Evolutionary conservation across 768 basidiomycete genomes (phyloP).

Genomic region (Galerina marginata): DNA sequence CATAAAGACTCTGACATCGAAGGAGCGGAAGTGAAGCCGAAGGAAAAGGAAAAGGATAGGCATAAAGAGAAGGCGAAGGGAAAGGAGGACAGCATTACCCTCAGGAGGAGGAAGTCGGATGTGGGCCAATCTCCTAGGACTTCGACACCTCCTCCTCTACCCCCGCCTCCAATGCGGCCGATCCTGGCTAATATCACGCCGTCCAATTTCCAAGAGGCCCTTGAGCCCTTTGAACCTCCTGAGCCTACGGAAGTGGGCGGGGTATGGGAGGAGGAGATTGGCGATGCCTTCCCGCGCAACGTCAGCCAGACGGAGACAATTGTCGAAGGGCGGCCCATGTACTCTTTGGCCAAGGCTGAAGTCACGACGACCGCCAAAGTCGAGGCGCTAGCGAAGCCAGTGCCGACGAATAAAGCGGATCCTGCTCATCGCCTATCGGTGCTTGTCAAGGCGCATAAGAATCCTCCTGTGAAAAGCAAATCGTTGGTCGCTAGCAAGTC

Average conservation of each 20-base stretch:
- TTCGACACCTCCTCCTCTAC: conserved; percentile 18
- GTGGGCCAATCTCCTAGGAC: conserved; percentile 9
- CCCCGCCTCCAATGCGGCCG: conserved; percentile 18
- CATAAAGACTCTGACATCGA: conserved; percentile 3
- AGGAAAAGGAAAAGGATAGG: neutral
- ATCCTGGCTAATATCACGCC: conserved; percentile 20
- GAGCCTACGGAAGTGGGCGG: conserved; percentile 17
- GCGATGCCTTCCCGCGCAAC: conserved; percentile 29
- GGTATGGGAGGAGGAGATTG: conserved; percentile 34
- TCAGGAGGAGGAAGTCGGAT: conserved; percentile 15
- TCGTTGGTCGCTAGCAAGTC: conserved; percentile 3
- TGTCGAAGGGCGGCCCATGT: conserved; percentile 17
- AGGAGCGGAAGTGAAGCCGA: neutral
- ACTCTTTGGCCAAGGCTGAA: neutral
- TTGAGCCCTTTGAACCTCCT: neutral
- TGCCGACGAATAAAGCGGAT: neutral
- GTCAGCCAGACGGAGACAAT: conserved; percentile 30
- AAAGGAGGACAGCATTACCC: conserved; percentile 13
- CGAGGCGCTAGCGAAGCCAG: neutral
- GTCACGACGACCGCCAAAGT: neutral
- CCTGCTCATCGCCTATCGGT: neutral
- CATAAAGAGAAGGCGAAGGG: conserved; percentile 34
- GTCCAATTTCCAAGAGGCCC: neutral
- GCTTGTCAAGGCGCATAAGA: conserved; percentile 3
- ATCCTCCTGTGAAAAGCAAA: conserved; percentile 8